These are phyloP conservation scores for Phascolomyces articulosus DNA, from an alignment of 371 early-diverging fungal genomes.

Conservation along the genomic window DNA sequence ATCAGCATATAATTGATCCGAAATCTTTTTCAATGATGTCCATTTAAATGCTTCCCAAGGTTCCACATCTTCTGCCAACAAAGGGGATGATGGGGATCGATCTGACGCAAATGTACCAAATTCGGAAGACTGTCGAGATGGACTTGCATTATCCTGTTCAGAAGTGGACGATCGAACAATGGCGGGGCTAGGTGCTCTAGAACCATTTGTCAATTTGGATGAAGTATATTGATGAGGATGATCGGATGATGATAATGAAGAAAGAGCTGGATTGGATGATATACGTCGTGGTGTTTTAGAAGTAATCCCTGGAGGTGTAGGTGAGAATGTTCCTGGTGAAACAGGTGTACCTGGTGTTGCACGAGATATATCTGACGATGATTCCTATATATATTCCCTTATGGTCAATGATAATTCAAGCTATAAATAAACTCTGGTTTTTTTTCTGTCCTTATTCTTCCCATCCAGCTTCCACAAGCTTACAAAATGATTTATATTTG, in stretches of 20 bases:
- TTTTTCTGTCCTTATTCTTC: neutral
- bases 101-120: slow-evolving; percentile 17
- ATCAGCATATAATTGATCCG: slow-evolving; percentile 68
- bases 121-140: slow-evolving; percentile 33
- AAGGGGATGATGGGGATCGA: slow-evolving; percentile 21
- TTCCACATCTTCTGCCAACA: slow-evolving; percentile 29
- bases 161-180: neutral
- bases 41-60: slow-evolving; percentile 78
- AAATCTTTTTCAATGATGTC: slow-evolving; percentile 70
- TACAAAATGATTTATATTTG: slow-evolving; percentile 43
- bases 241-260: slow-evolving; percentile 2
- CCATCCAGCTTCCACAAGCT: slow-evolving; percentile 4
- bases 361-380: slow-evolving; percentile 43
- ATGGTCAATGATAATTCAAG: no score
- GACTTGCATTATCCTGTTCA: neutral
- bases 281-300: slow-evolving; percentile 21
- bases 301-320: slow-evolving; percentile 14
- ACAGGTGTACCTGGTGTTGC: slow-evolving; percentile 28
- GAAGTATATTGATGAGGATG: neutral
- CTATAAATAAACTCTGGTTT: slow-evolving; percentile 1
- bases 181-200: neutral
- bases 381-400: slow-evolving; percentile 40
- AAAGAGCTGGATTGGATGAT: slow-evolving; percentile 11
- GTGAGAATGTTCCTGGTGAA: slow-evolving; percentile 19
- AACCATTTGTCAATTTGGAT: slow-evolving; percentile 1